phyloP scores from a whole-genome alignment of 495 filamentous ascomycete species.

The Penicillium diatomitis region DNA sequence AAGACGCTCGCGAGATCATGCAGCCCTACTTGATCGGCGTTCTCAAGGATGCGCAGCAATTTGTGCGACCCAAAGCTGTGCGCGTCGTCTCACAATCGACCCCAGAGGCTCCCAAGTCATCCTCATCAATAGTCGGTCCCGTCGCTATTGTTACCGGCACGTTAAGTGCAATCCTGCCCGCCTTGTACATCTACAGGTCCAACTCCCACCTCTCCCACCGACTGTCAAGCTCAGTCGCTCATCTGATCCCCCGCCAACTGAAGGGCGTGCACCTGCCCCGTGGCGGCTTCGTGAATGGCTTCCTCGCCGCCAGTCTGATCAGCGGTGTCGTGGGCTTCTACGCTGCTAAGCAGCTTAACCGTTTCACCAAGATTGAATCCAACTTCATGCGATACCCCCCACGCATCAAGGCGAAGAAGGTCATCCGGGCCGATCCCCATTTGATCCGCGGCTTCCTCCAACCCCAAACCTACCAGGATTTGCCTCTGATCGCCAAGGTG shows the following conservation, averaged over 20 bases:
- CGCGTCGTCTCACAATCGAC: constrained; percentile 17
- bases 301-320: constrained; percentile 23
- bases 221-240: constrained; percentile 2
- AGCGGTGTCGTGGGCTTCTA: constrained; percentile 15
- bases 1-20: constrained; percentile 32
- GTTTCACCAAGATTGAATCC: constrained; percentile 21
- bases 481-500: constrained; percentile 37
- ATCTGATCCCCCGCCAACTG: constrained; percentile 10
- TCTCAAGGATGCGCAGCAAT: constrained; percentile 22
- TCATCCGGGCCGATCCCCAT: constrained; percentile 24
- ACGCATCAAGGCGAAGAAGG: constrained; percentile 21
- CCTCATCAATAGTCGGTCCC: not conserved
- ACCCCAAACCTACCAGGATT: constrained; percentile 33
- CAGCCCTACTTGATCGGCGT: constrained; percentile 22
- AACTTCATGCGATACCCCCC: constrained; percentile 35
- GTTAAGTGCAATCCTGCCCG: constrained; percentile 8
- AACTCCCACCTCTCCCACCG: constrained; percentile 1
- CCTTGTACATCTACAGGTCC: constrained; percentile 7
- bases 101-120: constrained; percentile 3
- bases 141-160: constrained; percentile 6
- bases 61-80: constrained; percentile 16
- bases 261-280: constrained; percentile 9
- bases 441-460: constrained; percentile 32
- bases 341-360: constrained; percentile 13
- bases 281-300: constrained; percentile 26